Evolutionary conservation across 169 alveolate species (phyloP).

Genomic region (Eimeria praecox): DNA sequence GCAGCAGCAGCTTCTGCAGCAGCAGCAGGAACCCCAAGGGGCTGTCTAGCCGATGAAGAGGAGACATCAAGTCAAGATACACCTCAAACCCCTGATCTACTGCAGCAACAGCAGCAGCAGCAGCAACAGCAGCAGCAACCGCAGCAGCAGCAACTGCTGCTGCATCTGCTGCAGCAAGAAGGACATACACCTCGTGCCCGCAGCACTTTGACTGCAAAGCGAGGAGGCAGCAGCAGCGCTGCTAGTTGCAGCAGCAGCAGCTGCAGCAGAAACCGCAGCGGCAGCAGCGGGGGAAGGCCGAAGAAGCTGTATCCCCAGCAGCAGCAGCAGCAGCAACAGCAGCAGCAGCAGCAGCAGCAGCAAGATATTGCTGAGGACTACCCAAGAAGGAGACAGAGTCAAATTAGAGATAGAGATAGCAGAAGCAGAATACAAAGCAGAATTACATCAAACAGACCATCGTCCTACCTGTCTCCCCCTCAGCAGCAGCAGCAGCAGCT

Average conservation of each 20-base stretch:
- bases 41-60: background rate
- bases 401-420: background rate
- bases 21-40: too few relatives aligned
- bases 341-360: conserved; percentile 8
- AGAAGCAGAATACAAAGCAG: too few relatives aligned
- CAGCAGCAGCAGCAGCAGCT: background rate
- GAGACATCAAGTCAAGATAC: background rate
- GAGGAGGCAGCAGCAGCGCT: conserved; percentile 22
- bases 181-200: too few relatives aligned
- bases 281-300: background rate
- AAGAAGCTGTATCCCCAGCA: background rate
- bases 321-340: background rate
- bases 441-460: background rate
- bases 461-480: background rate
- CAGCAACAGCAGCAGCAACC: conserved; percentile 38
- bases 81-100: background rate
- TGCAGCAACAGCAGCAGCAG: background rate
- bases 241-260: conserved; percentile 39
- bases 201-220: background rate
- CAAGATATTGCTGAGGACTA: background rate
- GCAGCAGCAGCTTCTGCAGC: conserved; percentile 15
- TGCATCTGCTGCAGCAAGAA: conserved; percentile 5
- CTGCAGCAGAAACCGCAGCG: conserved; percentile 18
- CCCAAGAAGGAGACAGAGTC: background rate
- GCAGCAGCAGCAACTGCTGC: conserved; percentile 47